Conservation (phyloP, 192 early-diverging fungal genomes). For the Diversispora eburnea region DNA sequence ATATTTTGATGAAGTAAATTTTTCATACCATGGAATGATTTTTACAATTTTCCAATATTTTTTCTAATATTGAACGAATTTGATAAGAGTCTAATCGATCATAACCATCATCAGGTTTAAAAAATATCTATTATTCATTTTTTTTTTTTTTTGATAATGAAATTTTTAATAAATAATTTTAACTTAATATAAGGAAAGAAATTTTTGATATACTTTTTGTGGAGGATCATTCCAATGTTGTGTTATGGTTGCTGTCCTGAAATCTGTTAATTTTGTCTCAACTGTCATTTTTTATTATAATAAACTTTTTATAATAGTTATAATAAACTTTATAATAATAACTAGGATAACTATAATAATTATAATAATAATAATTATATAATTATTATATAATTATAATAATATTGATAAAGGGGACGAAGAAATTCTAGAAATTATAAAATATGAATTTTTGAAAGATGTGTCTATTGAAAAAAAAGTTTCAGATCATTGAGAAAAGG, state of each 20-base stretch:
- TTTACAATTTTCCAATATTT: slow-evolving; percentile 9
- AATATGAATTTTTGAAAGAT: no score
- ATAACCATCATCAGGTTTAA: neutral
- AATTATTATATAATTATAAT: no score
- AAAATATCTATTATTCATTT: slow-evolving; percentile 25
- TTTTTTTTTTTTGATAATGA: no score
- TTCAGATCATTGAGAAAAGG: no score
- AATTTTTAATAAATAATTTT: no score
- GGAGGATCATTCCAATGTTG: slow-evolving; percentile 57
- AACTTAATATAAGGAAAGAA: neutral
- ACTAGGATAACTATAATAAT: no score
- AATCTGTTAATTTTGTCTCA: slow-evolving; percentile 30
- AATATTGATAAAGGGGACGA: no score
- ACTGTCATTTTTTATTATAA: neutral
- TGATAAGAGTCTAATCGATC: slow-evolving; percentile 14
- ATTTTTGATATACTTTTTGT: slow-evolving; percentile 35
- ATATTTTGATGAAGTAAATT: neutral
- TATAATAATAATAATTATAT: no score
- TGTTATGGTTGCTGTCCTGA: slow-evolving; percentile 44
- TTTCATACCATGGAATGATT: neutral
- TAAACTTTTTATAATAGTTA: no score
- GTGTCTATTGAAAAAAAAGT: no score
- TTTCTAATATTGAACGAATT: slow-evolving; percentile 8
- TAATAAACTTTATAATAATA: no score
- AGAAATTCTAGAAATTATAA: no score